Base-by-base conservation (phyloP, 2,329 filamentous ascomycete genomes). In the Fusarium tuaranense region DNA sequence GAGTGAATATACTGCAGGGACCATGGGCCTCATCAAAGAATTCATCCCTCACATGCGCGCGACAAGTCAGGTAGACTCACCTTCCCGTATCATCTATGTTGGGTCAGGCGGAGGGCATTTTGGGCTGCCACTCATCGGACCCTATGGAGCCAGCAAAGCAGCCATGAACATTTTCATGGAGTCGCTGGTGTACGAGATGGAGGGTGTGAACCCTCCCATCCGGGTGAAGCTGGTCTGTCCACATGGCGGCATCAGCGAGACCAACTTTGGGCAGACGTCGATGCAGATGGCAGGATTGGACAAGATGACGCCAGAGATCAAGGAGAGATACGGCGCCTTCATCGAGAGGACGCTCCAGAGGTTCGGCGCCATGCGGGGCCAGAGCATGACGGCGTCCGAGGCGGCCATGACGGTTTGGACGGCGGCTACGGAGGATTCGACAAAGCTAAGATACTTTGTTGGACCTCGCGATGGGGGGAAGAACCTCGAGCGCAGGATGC, bases 61-160 rank as follows among this genome's bases (percentile, higher is more conserved):
- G 67, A 62, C 62, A 60, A 67, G 57, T 30, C 48, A 63, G 30
- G 34, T n/a, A 65, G 63, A 70, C 30, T 60, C 48, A 30, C 65
- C 57, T 36, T 67, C 67, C 20, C 53, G 46, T 30, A 67, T 53
- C 44, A 65, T 70, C 18, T 67, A 69, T 44, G 57, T 67, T 44
- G 63, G 69, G 36, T 68, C 64, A 38, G 58, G 53, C n/a, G 66
- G 65, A 55, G 41, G 63, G 36, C 51, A 72, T 53, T 65, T 36
- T 55, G 66, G 64, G 55, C 48, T 74, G 34, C 64, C 69, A 25
- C 63, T 69, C 38, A 62, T 65, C 27, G 39, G 57, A 30, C 48
- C 63, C 20, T 77, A 77, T 67, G 67, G 68, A 59, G 73, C 71
- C 69, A 78, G 62, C 64, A 70, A 78, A 67, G 76, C 67, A 57